A percentile compares a stretch with the other conserved stretches of the same genome.
These are phyloP conservation scores for Ensete ventricosum DNA, from an alignment of 176 grass and related monocot species.

Conservation along the genomic window DNA sequence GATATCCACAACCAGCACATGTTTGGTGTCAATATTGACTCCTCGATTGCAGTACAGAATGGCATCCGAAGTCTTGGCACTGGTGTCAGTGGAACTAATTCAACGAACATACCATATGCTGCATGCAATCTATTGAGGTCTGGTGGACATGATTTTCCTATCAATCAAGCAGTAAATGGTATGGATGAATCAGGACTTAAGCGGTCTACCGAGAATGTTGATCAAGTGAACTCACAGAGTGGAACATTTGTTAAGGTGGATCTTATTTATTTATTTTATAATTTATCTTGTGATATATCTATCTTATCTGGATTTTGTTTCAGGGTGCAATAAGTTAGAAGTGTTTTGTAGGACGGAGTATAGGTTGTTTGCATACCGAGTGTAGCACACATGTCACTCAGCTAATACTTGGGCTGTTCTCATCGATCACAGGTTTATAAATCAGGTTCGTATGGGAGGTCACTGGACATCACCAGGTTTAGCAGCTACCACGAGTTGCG, in stretches of 20 bases:
- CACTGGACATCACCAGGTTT: constrained; percentile 86
- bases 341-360: neutral
- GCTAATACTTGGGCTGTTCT: no score
- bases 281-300: neutral
- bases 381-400: neutral
- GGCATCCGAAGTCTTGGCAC: constrained; percentile 43
- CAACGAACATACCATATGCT: constrained; percentile 48
- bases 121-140: constrained; percentile 84
- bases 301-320: neutral
- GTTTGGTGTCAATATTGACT: constrained; percentile 63
- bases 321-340: neutral
- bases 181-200: constrained; percentile 69
- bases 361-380: neutral
- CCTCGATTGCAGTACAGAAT: constrained; percentile 54
- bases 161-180: constrained; percentile 58
- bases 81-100: constrained; percentile 41
- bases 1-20: constrained; percentile 60
- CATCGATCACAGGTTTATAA: constrained; percentile 71
- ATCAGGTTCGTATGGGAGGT: constrained; percentile 81
- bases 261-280: neutral
- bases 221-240: constrained; percentile 46
- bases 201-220: constrained; percentile 45
- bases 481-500: constrained; percentile 75
- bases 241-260: constrained; percentile 84
- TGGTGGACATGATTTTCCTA: constrained; percentile 56